Conservation (phyloP, 176 grass and related monocot species). For the Zoysia japonica region DNA sequence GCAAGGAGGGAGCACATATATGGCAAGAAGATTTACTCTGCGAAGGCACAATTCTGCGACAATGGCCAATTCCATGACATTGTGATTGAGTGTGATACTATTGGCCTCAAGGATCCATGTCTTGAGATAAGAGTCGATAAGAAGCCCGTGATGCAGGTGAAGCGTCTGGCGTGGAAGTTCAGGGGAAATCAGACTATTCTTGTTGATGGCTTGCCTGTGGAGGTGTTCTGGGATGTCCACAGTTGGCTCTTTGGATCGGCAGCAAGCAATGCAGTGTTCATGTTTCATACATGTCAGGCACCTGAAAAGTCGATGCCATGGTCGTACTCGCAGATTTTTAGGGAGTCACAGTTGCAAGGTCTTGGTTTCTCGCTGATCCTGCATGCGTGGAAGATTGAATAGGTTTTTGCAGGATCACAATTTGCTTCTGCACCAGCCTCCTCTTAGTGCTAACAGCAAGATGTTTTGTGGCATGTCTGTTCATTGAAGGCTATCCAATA, state of each 20-base stretch:
- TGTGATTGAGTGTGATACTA: constrained; percentile 53
- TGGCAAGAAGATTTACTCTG: constrained; percentile 66
- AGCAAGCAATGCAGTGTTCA: constrained; percentile 56
- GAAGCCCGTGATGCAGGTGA: constrained; percentile 71
- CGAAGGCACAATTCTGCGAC: constrained; percentile 66
- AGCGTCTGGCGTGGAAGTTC: constrained; percentile 66
- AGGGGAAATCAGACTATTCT: constrained; percentile 77
- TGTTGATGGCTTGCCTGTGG: constrained; percentile 65
- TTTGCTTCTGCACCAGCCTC: constrained; percentile 40
- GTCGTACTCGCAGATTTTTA: constrained; percentile 55
- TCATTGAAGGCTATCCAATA: constrained; percentile 47
- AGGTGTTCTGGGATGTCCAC: constrained; percentile 75
- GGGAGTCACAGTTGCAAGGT: constrained; percentile 50
- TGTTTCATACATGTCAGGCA: constrained; percentile 67
- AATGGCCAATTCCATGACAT: constrained; percentile 65
- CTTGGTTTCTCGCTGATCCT: constrained; percentile 65
- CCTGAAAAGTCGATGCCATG: constrained; percentile 60
- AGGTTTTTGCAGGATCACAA: constrained; percentile 45
- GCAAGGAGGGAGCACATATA: constrained; percentile 67
- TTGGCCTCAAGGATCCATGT: constrained; percentile 56
- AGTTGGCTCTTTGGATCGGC: constrained; percentile 62
- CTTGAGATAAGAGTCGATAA: constrained; percentile 68
- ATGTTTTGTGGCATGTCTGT: constrained; percentile 44
- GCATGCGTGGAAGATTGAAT: constrained; percentile 69
- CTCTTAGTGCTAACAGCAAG: constrained; percentile 55